Conservation (phyloP, 192 early-diverging fungal species). For the Podochytrium sp. region DNA sequence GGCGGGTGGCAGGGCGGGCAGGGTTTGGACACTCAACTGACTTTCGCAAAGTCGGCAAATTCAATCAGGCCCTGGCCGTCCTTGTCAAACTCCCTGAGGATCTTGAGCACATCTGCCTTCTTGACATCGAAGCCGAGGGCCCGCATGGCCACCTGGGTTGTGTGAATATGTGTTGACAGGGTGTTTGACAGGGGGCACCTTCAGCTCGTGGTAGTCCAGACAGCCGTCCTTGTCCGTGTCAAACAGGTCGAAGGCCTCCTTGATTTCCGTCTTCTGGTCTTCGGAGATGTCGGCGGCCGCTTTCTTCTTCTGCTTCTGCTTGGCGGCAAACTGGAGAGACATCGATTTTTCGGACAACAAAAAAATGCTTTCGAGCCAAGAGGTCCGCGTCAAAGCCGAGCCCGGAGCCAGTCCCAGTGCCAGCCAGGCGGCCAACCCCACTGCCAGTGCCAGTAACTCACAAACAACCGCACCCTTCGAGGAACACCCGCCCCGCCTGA, state of each 20-base stretch:
- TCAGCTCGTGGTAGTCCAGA: conserved; percentile 83
- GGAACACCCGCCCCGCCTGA: conserved; percentile 46
- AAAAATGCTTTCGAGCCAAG: not conserved
- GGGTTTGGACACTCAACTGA: conserved; percentile 50
- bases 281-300: conserved; percentile 60
- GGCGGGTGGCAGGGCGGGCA: not conserved
- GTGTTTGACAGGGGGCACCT: conserved; percentile 53
- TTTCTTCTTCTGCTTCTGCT: conserved; percentile 32
- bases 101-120: conserved; percentile 77
- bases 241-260: conserved; percentile 96
- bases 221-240: conserved; percentile 86
- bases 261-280: conserved; percentile 88
- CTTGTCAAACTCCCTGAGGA: conserved; percentile 66
- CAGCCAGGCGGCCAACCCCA: not conserved
- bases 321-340: conserved; percentile 33
- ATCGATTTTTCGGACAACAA: conserved; percentile 22
- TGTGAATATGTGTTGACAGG: not conserved
- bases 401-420: not conserved
- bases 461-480: not conserved
- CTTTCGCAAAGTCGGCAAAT: conserved; percentile 70
- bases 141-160: conserved; percentile 69
- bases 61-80: conserved; percentile 61
- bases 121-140: conserved; percentile 86
- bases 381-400: not conserved
- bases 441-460: not conserved